These are phyloP conservation scores for Pisolithus tinctorius DNA, from an alignment of 768 basidiomycete genomes.

Conservation along the genomic window DNA sequence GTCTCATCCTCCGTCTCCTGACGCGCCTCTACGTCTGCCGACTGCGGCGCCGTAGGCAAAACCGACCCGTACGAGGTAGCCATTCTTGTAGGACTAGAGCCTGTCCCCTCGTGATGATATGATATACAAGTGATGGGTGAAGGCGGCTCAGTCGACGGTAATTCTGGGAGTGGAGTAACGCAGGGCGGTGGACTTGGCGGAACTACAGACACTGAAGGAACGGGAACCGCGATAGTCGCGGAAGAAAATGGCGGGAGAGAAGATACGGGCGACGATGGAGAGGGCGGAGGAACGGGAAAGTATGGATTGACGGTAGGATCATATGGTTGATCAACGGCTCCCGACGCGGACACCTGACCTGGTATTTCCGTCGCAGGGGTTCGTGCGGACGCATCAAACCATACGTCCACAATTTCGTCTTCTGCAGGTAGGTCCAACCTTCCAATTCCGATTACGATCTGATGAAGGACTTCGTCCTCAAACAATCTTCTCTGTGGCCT, in stretches of 20 bases:
- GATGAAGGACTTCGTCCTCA: constrained; percentile 74
- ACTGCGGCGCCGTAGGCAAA: constrained; percentile 9
- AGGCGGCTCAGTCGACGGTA: constrained; percentile 7
- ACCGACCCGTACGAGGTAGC: constrained; percentile 5
- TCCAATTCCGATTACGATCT: constrained; percentile 88
- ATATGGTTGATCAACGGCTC: constrained; percentile 3
- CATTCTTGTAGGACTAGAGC: constrained; percentile 3
- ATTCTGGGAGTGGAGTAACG: constrained; percentile 14
- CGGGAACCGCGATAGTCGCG: not conserved
- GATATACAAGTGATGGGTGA: constrained; percentile 8
- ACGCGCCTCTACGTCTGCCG: constrained; percentile 10
- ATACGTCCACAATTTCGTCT: constrained; percentile 32
- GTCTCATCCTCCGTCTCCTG: constrained; percentile 34
- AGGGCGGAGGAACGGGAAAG: constrained; percentile 38
- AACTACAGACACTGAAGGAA: constrained; percentile 3
- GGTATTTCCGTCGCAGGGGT: constrained; percentile 25
- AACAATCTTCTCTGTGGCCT: constrained; percentile 54
- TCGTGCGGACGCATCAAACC: constrained; percentile 25
- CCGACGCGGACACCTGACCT: constrained; percentile 9
- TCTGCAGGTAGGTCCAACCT: constrained; percentile 43
- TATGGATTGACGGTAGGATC: constrained; percentile 39
- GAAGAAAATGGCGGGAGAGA: constrained; percentile 10
- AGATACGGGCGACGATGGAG: constrained; percentile 23
- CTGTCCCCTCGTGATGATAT: constrained; percentile 12
- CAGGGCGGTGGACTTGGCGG: constrained; percentile 7